Evolutionary conservation across 192 early-diverging fungal genomes (phyloP).

Genomic region (Backusella australiensis): DNA sequence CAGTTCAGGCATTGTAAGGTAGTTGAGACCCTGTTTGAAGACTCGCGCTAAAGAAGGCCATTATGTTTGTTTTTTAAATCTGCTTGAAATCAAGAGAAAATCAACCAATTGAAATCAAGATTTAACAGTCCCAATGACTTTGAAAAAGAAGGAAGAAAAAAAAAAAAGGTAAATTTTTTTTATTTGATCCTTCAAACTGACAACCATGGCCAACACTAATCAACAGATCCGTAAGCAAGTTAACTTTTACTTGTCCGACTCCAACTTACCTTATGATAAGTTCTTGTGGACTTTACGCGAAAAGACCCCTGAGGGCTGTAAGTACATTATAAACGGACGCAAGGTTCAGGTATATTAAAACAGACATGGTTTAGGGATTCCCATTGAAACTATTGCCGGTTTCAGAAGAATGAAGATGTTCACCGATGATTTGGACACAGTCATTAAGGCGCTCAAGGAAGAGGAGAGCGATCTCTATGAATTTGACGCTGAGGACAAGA

Average conservation of each 20-base stretch:
- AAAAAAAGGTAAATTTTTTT: slow-evolving; percentile 7
- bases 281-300: slow-evolving; percentile 44
- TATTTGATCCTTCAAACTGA: not conserved
- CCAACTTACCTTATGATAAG: slow-evolving; percentile 56
- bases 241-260: slow-evolving; percentile 64
- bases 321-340: slow-evolving; percentile 6
- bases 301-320: slow-evolving; percentile 51
- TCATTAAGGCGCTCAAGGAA: slow-evolving; percentile 54
- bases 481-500: slow-evolving; percentile 44
- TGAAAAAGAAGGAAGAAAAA: not conserved
- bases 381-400: slow-evolving; percentile 43
- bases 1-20: not conserved
- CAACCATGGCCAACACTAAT: slow-evolving; percentile 22
- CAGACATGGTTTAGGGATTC: slow-evolving; percentile 39
- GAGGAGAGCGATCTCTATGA: slow-evolving; percentile 48
- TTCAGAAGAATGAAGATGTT: slow-evolving; percentile 61
- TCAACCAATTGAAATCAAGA: not conserved
- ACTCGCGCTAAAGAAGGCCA: not conserved
- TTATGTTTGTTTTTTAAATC: not conserved
- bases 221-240: slow-evolving; percentile 57
- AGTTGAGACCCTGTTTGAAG: too few species aligned
- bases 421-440: slow-evolving; percentile 33
- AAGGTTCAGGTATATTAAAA: not conserved
- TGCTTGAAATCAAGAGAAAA: not conserved
- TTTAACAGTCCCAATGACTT: not conserved